Conservation (phyloP, 768 basidiomycete genomes). For the Mycena venus region DNA sequence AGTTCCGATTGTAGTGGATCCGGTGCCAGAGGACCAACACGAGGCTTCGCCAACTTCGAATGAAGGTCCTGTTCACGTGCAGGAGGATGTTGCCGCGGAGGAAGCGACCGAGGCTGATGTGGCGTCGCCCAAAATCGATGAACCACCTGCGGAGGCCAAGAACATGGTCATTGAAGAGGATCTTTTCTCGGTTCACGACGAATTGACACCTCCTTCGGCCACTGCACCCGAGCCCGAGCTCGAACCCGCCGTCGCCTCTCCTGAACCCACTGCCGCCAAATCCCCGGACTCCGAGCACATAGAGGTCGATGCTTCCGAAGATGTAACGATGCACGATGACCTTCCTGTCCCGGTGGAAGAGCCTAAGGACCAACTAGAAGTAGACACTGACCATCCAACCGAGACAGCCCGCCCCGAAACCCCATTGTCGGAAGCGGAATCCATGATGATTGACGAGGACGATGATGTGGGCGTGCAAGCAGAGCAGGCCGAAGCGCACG, state of each 20-base stretch:
- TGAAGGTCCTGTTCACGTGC: conserved; percentile 22
- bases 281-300: neutral
- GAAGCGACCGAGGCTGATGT: conserved; percentile 31
- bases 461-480: conserved; percentile 18
- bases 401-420: conserved; percentile 9
- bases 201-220: conserved; percentile 28
- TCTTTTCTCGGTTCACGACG: conserved; percentile 31
- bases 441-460: conserved; percentile 36
- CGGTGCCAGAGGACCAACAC: conserved; percentile 8
- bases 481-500: neutral
- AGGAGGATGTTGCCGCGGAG: conserved; percentile 30
- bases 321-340: conserved; percentile 27
- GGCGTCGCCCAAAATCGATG: conserved; percentile 25
- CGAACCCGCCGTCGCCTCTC: neutral
- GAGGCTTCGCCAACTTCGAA: conserved; percentile 18
- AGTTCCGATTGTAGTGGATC: conserved; percentile 27
- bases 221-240: conserved; percentile 10
- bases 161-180: conserved; percentile 32
- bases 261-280: neutral
- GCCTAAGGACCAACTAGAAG: neutral
- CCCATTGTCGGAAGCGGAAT: conserved; percentile 25
- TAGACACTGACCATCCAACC: neutral
- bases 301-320: neutral
- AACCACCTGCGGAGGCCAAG: conserved; percentile 18
- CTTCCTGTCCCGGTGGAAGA: conserved; percentile 7